phyloP scores from a whole-genome alignment of 768 basidiomycete species.

The Suillus fuscotomentosus region DNA sequence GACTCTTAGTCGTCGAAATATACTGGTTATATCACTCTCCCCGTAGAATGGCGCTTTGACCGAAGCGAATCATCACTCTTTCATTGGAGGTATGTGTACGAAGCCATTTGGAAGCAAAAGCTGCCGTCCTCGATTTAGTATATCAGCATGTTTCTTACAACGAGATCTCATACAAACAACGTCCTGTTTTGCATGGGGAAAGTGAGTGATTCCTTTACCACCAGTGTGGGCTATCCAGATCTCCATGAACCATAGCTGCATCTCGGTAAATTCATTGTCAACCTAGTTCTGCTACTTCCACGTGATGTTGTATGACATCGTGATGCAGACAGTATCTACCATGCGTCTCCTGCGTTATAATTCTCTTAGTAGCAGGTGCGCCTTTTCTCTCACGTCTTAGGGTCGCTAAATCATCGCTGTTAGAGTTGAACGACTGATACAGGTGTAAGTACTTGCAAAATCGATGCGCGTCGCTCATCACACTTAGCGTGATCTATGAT shows the following conservation, averaged over 20 bases:
- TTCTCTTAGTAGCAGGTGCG: not conserved
- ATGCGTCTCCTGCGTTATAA: not conserved
- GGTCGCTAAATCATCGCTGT: not conserved
- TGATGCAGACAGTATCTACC: not conserved
- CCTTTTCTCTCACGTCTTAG: not conserved
- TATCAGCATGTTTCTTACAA: no score
- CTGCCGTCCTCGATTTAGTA: slow-evolving; percentile 6
- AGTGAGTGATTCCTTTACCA: not conserved
- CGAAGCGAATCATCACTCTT: no score
- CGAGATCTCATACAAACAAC: not conserved
- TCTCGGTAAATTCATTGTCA: not conserved
- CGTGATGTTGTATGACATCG: not conserved
- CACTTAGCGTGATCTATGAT: not conserved
- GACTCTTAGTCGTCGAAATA: no score
- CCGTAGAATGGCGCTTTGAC: not conserved
- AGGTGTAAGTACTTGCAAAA: not conserved
- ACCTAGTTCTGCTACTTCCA: not conserved
- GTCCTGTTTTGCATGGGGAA: slow-evolving; percentile 10
- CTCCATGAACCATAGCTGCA: not conserved
- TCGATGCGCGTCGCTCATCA: not conserved
- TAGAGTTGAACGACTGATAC: not conserved
- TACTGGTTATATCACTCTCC: no score
- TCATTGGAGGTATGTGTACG: no score
- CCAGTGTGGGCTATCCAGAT: not conserved
- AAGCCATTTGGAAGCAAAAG: slow-evolving; percentile 7